Percentiles rank a stretch among this genome's conserved stretches.
phyloP scores from a whole-genome alignment of 495 filamentous ascomycete species.

The Penicillium cataractarum region DNA sequence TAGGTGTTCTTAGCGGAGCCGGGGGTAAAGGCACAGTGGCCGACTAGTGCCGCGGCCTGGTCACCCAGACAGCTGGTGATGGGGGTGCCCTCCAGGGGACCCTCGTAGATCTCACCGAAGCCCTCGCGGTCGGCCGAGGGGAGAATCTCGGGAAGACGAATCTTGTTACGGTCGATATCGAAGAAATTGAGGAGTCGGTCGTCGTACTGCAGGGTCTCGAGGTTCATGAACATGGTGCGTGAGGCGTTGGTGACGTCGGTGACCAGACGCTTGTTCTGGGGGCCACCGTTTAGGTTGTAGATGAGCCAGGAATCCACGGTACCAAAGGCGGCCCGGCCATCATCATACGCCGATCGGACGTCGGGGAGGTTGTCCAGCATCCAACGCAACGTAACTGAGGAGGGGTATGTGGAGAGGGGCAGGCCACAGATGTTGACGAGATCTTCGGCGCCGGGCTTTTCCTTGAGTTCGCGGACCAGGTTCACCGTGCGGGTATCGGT shows the following conservation, averaged over 20 bases:
- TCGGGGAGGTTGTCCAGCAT: slow-evolving; percentile 71
- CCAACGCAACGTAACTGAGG: slow-evolving; percentile 88
- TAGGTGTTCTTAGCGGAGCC: slow-evolving; percentile 96
- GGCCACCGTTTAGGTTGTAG: slow-evolving; percentile 88
- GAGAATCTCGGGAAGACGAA: slow-evolving; percentile 82
- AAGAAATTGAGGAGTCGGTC: slow-evolving; percentile 82
- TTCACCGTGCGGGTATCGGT: slow-evolving; percentile 83
- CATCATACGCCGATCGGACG: slow-evolving; percentile 78
- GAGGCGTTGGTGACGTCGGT: slow-evolving; percentile 94
- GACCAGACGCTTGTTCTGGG: slow-evolving; percentile 68
- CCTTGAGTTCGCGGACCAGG: slow-evolving; percentile 82
- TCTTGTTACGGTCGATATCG: slow-evolving; percentile 71
- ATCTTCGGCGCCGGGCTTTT: slow-evolving; percentile 63
- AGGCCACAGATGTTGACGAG: slow-evolving; percentile 79
- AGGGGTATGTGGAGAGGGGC: slow-evolving; percentile 92
- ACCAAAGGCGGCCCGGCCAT: slow-evolving; percentile 81
- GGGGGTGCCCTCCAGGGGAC: slow-evolving; percentile 70
- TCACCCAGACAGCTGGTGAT: slow-evolving; percentile 92
- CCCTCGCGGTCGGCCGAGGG: slow-evolving; percentile 78
- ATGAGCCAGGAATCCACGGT: slow-evolving; percentile 95
- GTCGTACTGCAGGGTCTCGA: slow-evolving; percentile 85
- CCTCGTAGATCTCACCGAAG: slow-evolving; percentile 70
- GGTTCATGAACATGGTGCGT: slow-evolving; percentile 95
- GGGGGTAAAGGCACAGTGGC: slow-evolving; percentile 85
- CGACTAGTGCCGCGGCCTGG: slow-evolving; percentile 89